Evolutionary conservation across 345 rosid species (phyloP).

Genomic region (Luvunga scandens): DNA sequence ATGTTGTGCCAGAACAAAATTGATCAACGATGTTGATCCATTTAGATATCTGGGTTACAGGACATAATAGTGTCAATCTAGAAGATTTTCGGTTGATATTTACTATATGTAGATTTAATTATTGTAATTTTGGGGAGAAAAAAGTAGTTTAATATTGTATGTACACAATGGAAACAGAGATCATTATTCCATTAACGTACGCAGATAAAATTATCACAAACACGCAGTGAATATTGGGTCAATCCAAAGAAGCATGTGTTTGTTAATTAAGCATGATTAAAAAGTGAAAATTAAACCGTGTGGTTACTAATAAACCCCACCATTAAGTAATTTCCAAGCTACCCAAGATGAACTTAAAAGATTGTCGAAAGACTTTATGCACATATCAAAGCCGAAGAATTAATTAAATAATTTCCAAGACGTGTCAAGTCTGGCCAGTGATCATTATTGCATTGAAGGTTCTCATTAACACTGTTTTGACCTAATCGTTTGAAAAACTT

Average conservation of each 20-base stretch:
- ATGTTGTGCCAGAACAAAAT: no score
- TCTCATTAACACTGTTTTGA: background rate
- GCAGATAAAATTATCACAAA: background rate
- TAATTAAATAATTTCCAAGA: background rate
- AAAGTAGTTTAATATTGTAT: background rate
- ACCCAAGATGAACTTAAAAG: background rate
- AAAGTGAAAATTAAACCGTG: background rate
- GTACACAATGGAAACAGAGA: background rate
- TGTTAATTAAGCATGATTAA: background rate
- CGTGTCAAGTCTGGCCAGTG: background rate
- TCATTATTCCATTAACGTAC: background rate
- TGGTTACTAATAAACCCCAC: background rate
- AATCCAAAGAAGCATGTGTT: background rate
- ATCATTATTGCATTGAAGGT: background rate
- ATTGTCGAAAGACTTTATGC: background rate
- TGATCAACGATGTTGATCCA: no score
- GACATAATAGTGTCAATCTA: background rate
- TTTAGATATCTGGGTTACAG: no score
- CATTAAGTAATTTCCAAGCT: background rate
- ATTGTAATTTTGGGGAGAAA: background rate
- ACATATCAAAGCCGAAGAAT: no score
- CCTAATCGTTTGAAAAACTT: conserved; percentile 6
- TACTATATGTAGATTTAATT: background rate
- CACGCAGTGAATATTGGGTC: background rate
- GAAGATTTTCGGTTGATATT: no score